Percentiles rank a stretch among this genome's conserved stretches.
Conservation (phyloP, 176 grass and related monocot genomes). For the Lolium multiflorum region DNA sequence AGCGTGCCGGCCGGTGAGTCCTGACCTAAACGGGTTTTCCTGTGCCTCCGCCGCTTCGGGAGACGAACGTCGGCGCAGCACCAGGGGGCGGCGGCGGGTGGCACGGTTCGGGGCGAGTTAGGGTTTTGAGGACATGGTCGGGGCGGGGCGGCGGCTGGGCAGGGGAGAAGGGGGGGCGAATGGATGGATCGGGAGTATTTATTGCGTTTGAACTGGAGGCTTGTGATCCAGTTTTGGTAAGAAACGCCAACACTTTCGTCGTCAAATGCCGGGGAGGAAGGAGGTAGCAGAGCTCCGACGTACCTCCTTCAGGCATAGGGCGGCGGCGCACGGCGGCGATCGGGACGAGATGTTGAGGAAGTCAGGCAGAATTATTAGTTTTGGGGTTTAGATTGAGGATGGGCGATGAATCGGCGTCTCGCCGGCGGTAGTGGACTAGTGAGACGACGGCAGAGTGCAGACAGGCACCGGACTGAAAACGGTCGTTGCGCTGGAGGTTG, state of each 20-base stretch:
- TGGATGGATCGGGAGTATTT: constrained; percentile 3
- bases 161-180: background rate
- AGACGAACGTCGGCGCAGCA: background rate
- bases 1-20: background rate
- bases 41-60: constrained; percentile 1
- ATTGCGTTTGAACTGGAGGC: background rate
- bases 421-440: background rate
- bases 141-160: background rate
- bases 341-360: background rate
- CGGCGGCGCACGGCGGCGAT: background rate
- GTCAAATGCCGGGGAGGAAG: background rate
- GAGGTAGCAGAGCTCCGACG: constrained; percentile 4
- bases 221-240: background rate
- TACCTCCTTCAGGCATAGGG: constrained; percentile 21
- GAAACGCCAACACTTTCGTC: background rate
- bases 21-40: background rate
- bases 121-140: background rate
- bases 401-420: background rate
- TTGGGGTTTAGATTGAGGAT: background rate
- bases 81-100: background rate
- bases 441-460: constrained; percentile 11
- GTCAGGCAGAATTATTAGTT: background rate
- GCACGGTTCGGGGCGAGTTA: constrained; percentile 4
- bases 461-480: background rate
- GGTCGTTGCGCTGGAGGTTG: background rate